These are phyloP conservation scores for Rhinocladiella mackenziei DNA, from an alignment of 2,329 filamentous ascomycete species.

Conservation along the genomic window DNA sequence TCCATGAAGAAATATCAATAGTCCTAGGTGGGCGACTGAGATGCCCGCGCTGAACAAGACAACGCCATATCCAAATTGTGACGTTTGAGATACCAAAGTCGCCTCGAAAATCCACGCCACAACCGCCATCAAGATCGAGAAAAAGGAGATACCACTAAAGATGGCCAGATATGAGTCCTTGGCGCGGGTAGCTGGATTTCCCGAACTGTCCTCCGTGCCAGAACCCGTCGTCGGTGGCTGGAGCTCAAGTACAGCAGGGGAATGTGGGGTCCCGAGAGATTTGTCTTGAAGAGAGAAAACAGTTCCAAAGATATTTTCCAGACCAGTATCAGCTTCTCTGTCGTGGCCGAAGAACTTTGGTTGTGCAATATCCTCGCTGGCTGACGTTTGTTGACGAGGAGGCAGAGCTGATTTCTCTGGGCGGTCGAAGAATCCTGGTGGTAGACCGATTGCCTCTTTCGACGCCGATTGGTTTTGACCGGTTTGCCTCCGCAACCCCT, in stretches of 20 bases:
- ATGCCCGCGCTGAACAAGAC: conserved; percentile 16
- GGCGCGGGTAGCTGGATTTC: neutral
- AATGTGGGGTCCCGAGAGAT: neutral
- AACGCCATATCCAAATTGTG: conserved; percentile 17
- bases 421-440: conserved; percentile 35
- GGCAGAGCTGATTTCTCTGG: conserved; percentile 39
- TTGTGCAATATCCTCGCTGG: conserved; percentile 37
- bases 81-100: conserved; percentile 6
- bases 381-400: conserved; percentile 30
- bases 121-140: conserved; percentile 12
- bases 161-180: neutral
- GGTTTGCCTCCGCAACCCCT: conserved; percentile 41
- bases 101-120: conserved; percentile 21
- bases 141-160: conserved; percentile 17
- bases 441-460: conserved; percentile 31
- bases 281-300: conserved; percentile 38
- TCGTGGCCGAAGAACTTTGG: conserved; percentile 47
- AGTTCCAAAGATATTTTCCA: conserved; percentile 45
- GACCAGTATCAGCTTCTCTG: conserved; percentile 41
- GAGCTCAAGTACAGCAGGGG: neutral
- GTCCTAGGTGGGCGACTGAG: conserved; percentile 16
- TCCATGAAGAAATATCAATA: conserved; percentile 3
- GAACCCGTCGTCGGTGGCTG: neutral
- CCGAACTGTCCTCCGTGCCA: neutral
- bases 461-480: conserved; percentile 28